Conservation (phyloP, 768 basidiomycete genomes). For the Termitomyces sp. region DNA sequence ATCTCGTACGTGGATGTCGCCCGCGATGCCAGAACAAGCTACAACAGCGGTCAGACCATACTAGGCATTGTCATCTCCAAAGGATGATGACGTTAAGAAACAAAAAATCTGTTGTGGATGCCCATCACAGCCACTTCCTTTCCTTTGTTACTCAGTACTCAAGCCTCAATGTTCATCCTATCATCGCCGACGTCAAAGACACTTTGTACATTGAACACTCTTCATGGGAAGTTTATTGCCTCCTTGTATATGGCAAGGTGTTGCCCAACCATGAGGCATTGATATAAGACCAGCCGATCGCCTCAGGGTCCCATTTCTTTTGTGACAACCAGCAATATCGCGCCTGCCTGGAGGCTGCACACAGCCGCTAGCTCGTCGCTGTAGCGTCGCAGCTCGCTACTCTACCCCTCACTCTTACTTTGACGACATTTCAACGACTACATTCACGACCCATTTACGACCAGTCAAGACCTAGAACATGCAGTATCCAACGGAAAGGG, state of each 20-base stretch:
- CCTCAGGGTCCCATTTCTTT: constrained; percentile 3
- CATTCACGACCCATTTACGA: constrained; percentile 1
- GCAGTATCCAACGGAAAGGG: not conserved
- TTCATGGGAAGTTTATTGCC: not conserved
- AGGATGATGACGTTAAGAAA: not conserved
- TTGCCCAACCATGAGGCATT: not conserved
- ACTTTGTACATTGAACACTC: not conserved
- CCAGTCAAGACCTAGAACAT: not conserved
- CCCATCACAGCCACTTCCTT: not conserved
- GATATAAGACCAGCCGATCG: constrained; percentile 3
- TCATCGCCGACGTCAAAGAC: not conserved
- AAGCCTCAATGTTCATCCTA: not conserved
- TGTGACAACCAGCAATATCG: not conserved
- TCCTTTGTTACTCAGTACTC: not conserved
- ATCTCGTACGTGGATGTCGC: not conserved
- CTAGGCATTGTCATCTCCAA: not conserved
- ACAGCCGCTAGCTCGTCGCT: not conserved
- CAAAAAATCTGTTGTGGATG: not conserved
- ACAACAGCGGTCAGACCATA: not conserved
- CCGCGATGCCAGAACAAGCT: not conserved
- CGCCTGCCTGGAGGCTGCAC: not conserved
- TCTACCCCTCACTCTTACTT: not conserved
- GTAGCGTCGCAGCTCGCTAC: not conserved
- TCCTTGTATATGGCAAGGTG: not conserved
- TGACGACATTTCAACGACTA: not conserved